Evolutionary conservation across 257 asterid species (phyloP).

Genomic region (Nicotiana obtusifolia): DNA sequence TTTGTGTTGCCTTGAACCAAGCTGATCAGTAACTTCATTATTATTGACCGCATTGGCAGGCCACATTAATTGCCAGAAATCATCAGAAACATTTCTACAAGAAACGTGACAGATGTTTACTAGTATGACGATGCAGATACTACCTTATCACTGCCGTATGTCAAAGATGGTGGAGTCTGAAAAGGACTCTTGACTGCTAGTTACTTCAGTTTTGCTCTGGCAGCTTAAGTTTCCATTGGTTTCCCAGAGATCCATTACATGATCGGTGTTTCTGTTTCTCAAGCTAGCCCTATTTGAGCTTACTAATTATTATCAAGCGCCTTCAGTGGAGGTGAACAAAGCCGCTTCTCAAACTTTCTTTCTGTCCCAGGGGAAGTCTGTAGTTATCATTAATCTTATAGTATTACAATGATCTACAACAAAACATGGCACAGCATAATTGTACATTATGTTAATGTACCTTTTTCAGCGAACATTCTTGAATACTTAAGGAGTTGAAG

Average conservation of each 20-base stretch:
- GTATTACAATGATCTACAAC: slow-evolving; percentile 8
- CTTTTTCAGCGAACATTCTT: slow-evolving; percentile 61
- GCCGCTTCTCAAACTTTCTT: slow-evolving; percentile 68
- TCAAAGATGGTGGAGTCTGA: slow-evolving; percentile 82
- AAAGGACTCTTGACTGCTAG: slow-evolving; percentile 64
- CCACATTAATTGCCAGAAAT: slow-evolving; percentile 35
- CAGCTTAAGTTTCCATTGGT: slow-evolving; percentile 24
- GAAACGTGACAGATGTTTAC: slow-evolving; percentile 10
- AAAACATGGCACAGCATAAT: not conserved
- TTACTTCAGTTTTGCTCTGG: slow-evolving; percentile 34
- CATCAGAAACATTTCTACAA: slow-evolving; percentile 8
- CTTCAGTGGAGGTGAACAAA: slow-evolving; percentile 58
- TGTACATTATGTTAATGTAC: slow-evolving; percentile 23
- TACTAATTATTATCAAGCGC: slow-evolving; percentile 40
- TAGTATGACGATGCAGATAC: slow-evolving; percentile 13
- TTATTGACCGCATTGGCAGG: slow-evolving; percentile 37
- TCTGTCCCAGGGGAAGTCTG: slow-evolving; percentile 49
- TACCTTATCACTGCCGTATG: slow-evolving; percentile 74
- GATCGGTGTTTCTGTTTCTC: slow-evolving; percentile 23
- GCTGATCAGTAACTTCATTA: slow-evolving; percentile 40
- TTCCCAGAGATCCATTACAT: slow-evolving; percentile 25
- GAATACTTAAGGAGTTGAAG: slow-evolving; percentile 62
- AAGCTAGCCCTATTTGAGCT: slow-evolving; percentile 35
- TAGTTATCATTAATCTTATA: slow-evolving; percentile 22
- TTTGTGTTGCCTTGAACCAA: slow-evolving; percentile 72